These are phyloP conservation scores for Phytophthora melonis DNA, from an alignment of 352 stramenopile species.

Conservation along the genomic window DNA sequence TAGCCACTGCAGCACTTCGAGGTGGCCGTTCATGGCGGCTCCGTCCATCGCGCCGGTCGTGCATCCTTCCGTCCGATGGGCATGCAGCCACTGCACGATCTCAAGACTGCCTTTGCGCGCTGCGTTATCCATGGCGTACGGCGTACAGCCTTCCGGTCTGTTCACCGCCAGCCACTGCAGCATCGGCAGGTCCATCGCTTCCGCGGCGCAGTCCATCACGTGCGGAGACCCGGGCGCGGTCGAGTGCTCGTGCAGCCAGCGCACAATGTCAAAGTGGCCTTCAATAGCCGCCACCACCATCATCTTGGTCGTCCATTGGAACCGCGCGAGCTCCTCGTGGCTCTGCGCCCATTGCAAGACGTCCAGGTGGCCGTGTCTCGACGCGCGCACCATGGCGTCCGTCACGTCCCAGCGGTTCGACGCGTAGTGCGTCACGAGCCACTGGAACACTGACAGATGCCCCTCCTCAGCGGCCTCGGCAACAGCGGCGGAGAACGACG, in stretches of 20 bases:
- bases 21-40: constrained; percentile 44
- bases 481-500: constrained; percentile 27
- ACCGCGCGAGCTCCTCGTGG: constrained; percentile 15
- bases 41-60: constrained; percentile 42
- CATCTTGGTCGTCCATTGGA: constrained; percentile 49
- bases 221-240: constrained; percentile 38
- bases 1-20: constrained; percentile 45
- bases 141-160: constrained; percentile 45
- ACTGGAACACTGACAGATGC: constrained; percentile 33
- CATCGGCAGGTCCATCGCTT: constrained; percentile 42
- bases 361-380: constrained; percentile 33
- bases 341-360: constrained; percentile 36
- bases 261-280: constrained; percentile 51
- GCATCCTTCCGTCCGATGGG: constrained; percentile 37
- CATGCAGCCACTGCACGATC: constrained; percentile 46
- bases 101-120: constrained; percentile 41
- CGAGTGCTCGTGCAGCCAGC: constrained; percentile 43
- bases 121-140: constrained; percentile 47
- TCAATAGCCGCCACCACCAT: constrained; percentile 52
- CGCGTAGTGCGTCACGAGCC: constrained; percentile 37
- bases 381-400: constrained; percentile 38
- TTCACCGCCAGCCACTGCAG: constrained; percentile 50
- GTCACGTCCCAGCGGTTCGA: constrained; percentile 31
- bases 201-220: constrained; percentile 50
- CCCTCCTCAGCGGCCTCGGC: constrained; percentile 31